Evolutionary conservation across 305 asterid species (phyloP), one percentile per base, ranked within the genome.

Genomic region (Fraxinus floribunda): DNA sequence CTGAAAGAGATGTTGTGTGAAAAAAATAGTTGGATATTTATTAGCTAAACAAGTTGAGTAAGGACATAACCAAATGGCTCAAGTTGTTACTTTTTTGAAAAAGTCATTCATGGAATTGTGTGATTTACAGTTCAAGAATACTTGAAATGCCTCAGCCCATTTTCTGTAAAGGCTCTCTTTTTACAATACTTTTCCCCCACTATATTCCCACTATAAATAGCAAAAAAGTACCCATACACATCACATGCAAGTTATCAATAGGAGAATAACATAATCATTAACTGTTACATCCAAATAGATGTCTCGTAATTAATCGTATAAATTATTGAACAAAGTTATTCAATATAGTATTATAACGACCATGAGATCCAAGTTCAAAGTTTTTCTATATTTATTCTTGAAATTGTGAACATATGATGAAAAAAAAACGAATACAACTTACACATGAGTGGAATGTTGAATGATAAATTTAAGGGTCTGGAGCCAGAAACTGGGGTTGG

Each of bases 121-220:
- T 86, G 75, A 68, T 90, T 87, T 88, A 88, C 87, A 87, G 86
- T 83, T 82, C 81, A 85, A 35, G 82, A 88, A 85, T 79, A 81
- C 85, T 86, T 79, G 83, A 82, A 77, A 81, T 57, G 38, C 80
- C 81, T 74, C 83, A 68, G 76, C 79, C 74, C 85, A 81, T 75
- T 84, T 81, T 80, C 82, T 57, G 82, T 82, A 86, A 77, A 79
- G 38, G 78, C 32, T 60, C 57, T 75, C 87, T 70, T 85, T 87
- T 74, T n/a, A 85, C 80, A 84, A 78, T 80, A 78, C 89, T 77
- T 78, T 82, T 85, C 80, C 62, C 26, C 83, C 86, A 73, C 82
- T 68, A 83, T 82, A 85, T 79, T 66, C 87, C 90, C 88, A 80
- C 88, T 78, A 70, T 86, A 88, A 74, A 85, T 84, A 82, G 87